Base-by-base conservation (phyloP, 305 asterid species). In the Vinca major region DNA sequence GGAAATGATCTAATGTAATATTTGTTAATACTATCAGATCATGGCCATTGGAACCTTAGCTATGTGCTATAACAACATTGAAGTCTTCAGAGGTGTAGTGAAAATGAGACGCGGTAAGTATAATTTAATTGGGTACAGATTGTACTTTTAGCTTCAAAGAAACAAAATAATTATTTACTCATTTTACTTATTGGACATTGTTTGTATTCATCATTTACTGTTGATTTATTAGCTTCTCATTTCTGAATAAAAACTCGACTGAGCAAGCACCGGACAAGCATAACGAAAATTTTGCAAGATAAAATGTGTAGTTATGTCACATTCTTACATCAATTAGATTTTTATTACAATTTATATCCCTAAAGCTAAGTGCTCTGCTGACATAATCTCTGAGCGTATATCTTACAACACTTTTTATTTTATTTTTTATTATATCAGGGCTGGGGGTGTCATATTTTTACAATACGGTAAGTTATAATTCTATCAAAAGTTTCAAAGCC, bases 41-140 rank as follows among this genome's bases (percentile, higher is more conserved):
- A 88, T 89, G 97, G 97, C 96, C 39, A 89, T 93, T 69, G 97
- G 99, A 74, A 91, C 96, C 26, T 76, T 93, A 77, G 95, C 96
- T 75, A 67, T 87, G 83, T 93, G 99, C 84, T 93, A 93, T 82
- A 81, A 91, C 96, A 93, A 93, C 82, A 76, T 89, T 79, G 84
- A 87, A 83, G 91, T 93, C 66, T 93, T 90, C 82, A 82, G 89
- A 81, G 96, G 95, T 66, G 97, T 89, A 65, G 99, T 89, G 69
- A 90, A 89, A 82, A 79, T 91, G 96, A 84, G 97, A 72, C 92
- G 95, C 43, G 96, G 99, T 93, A 84, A 79, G 92, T 68, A 26
- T 26, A 43, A 9, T 36, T 73, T 61, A 7, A 39, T 12, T 65
- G 51, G 44, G 1, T 40, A 17, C 51, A 49, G 41, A 41, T 4